Base-by-base conservation (phyloP, 2,329 filamentous ascomycete species). In the Colletotrichum zoysiae region DNA sequence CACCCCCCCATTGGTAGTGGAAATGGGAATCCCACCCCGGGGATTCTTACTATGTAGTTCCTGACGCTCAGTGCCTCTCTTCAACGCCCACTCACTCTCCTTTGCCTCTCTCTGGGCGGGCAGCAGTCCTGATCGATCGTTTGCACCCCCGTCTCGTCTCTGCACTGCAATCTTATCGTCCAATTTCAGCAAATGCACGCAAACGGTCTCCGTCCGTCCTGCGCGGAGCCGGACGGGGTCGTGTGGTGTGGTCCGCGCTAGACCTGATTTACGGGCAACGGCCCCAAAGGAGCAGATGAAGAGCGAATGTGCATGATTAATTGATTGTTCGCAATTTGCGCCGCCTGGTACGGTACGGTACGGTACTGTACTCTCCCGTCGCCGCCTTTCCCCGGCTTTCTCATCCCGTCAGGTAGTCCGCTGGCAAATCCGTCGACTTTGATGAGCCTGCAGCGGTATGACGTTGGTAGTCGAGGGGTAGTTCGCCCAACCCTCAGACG, bases 251-350 rank as follows among this genome's bases (percentile, higher is more conserved):
- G 48, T 12, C 53, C 26, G 33, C 65, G 51, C 69, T 71, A 68
- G 51, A 26, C 65, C 58, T 46, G 51, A 68, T 64, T 68, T 68
- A 44, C 63, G 65, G 42, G n/a, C 18, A 51, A 40, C 57, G 50
- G 56, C 56, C 35, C 33, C 46, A 33, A 62, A 50, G 35, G 44
- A 62, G 33, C 44, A 38, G 33, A n/a, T 46, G 46, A 38, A 12
- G 48, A 48, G 33, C 61, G 30, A 38, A 46, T 42, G 55, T 38
- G 51, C 64, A 71, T 68, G 12, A 42, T 40, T 55, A 40, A 60
- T 71, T 60, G 40, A 69, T 60, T 69, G 69, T 33, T 48, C 30
- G 59, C 69, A 69, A 69, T 71, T 69, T 63, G 65, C 69, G 57
- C 55, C 46, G 55, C 46, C 46, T 18, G 48, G 48, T 30, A n/a